phyloP scores from a whole-genome alignment of 2,329 filamentous ascomycete species.

The Pyrenophora graminea region DNA sequence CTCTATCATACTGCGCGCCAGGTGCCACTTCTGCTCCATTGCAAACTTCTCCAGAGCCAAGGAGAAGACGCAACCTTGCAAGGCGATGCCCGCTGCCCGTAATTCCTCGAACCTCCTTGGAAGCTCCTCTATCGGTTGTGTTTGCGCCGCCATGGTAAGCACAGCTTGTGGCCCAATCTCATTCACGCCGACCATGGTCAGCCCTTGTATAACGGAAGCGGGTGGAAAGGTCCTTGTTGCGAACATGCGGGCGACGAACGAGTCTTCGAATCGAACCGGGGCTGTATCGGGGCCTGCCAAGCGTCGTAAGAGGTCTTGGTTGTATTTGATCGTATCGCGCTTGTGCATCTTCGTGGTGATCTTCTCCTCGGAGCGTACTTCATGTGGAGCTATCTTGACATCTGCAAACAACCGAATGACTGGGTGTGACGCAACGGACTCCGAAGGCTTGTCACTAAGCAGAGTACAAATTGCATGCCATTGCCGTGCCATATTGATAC shows the following conservation, averaged over 20 bases:
- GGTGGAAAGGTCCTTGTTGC: conserved; percentile 75
- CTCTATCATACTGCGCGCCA: conserved; percentile 58
- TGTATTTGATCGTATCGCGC: conserved; percentile 22
- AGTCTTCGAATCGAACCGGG: conserved; percentile 59
- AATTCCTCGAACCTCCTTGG: conserved; percentile 64
- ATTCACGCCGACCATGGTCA: conserved; percentile 71
- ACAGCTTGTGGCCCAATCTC: conserved; percentile 76
- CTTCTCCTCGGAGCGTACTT: conserved; percentile 9
- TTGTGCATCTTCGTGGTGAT: conserved; percentile 9
- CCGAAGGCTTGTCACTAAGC: conserved; percentile 46
- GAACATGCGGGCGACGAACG: conserved; percentile 78
- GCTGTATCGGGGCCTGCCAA: conserved; percentile 50
- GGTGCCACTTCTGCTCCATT: conserved; percentile 55
- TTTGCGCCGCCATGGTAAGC: conserved; percentile 74
- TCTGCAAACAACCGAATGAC: conserved; percentile 33
- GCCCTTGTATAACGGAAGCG: conserved; percentile 70
- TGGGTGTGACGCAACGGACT: conserved; percentile 35
- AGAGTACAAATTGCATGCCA: conserved; percentile 49
- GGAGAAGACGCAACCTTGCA: conserved; percentile 67
- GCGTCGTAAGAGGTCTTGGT: conserved; percentile 40
- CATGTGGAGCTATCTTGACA: conserved; percentile 26
- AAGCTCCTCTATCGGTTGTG: conserved; percentile 62
- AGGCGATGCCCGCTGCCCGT: conserved; percentile 63
- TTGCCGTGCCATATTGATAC: conserved; percentile 31
- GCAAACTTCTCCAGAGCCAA: conserved; percentile 69